These are phyloP conservation scores for Trichoderma arundinaceum DNA, from an alignment of 2,329 filamentous ascomycete species.

Conservation along the genomic window DNA sequence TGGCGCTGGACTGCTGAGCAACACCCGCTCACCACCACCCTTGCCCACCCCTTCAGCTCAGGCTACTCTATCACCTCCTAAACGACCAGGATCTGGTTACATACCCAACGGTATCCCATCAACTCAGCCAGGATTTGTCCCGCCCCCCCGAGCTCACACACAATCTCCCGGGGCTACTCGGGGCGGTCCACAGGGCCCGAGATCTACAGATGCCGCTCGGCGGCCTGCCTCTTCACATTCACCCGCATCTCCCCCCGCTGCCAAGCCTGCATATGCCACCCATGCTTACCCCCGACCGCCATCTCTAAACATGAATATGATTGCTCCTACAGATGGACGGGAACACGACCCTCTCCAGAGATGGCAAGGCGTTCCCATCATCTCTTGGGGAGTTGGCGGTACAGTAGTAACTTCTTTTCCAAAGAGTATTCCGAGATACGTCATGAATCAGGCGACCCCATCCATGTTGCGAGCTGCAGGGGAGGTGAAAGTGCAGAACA, in stretches of 20 bases:
- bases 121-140: conserved; percentile 52
- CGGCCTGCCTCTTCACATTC: conserved; percentile 61
- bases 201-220: conserved; percentile 51
- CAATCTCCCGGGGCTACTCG: conserved; percentile 63
- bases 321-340: conserved; percentile 68
- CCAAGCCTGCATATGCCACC: conserved; percentile 41
- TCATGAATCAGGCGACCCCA: conserved; percentile 72
- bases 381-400: conserved; percentile 88
- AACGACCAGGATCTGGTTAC: conserved; percentile 59
- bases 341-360: conserved; percentile 80
- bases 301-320: conserved; percentile 62
- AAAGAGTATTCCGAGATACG: conserved; percentile 84
- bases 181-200: conserved; percentile 44
- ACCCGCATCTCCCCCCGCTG: conserved; percentile 46
- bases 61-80: conserved; percentile 60
- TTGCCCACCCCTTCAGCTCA: conserved; percentile 46
- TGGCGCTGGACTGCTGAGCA: conserved; percentile 39
- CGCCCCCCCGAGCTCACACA: conserved; percentile 65
- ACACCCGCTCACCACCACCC: conserved; percentile 38
- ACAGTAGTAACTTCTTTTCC: conserved; percentile 84
- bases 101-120: conserved; percentile 48
- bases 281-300: conserved; percentile 55
- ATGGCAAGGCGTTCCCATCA: conserved; percentile 88
- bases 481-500: conserved; percentile 76
- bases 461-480: conserved; percentile 83